A percentile compares a stretch with the other conserved stretches of the same genome.
Evolutionary conservation across 768 basidiomycete genomes (phyloP).

Genomic region (Chalciporus pseudorubinellus): DNA sequence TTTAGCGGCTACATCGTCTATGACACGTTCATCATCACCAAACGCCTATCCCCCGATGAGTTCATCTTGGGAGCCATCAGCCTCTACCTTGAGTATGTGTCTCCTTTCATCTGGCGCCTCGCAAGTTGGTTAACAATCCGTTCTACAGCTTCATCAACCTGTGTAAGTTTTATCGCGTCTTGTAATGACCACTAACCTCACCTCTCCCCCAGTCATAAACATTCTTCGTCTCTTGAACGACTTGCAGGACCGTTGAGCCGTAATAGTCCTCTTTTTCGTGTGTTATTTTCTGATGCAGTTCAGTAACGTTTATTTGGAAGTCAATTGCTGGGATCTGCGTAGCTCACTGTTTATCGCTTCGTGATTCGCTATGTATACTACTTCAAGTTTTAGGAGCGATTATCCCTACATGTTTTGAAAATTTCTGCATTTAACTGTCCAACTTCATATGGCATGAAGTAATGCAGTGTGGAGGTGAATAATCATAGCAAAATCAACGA

Average conservation of each 20-base stretch:
- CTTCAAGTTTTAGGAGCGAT: constrained; percentile 1
- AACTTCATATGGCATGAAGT: neutral
- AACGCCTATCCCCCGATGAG: constrained; percentile 87
- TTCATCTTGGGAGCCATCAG: constrained; percentile 87
- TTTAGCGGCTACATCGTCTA: constrained; percentile 91
- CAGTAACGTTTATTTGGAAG: neutral
- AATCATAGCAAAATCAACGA: too few species aligned
- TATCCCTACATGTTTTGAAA: neutral
- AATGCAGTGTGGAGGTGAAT: too few species aligned
- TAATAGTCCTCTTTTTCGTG: too few species aligned
- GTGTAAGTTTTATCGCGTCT: constrained; percentile 49
- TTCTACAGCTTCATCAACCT: constrained; percentile 75
- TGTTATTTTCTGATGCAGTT: neutral
- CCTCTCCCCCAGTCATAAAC: constrained; percentile 57
- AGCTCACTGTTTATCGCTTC: constrained; percentile 3
- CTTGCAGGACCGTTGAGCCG: constrained; percentile 41
- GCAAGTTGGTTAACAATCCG: constrained; percentile 13
- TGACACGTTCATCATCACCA: constrained; percentile 89
- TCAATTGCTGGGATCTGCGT: neutral
- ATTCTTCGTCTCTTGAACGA: constrained; percentile 80
- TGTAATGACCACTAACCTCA: constrained; percentile 3
- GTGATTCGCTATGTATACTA: constrained; percentile 22
- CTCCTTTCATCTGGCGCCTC: neutral
- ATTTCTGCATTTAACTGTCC: too few species aligned
- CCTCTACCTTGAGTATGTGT: constrained; percentile 90